phyloP scores from a whole-genome alignment of 2,329 filamentous ascomycete genomes.

The Colletotrichum sp. region DNA sequence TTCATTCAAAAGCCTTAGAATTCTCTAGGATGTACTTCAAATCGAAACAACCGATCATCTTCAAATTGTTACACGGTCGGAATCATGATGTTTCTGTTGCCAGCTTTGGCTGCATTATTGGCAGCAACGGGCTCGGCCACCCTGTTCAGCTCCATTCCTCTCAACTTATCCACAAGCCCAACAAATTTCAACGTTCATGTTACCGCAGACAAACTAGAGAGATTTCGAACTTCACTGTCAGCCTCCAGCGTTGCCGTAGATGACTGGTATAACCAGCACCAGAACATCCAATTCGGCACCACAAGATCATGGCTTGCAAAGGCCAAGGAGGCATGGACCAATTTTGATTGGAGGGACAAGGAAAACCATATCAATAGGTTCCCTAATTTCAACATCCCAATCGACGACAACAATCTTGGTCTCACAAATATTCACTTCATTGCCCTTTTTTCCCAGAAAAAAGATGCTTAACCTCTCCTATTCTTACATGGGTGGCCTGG shows the following conservation, averaged over 20 bases:
- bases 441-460: slow-evolving; percentile 38
- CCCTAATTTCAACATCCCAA: background rate
- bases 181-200: background rate
- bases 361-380: background rate
- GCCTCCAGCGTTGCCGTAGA: background rate
- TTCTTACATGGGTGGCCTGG: slow-evolving; percentile 61
- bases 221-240: background rate
- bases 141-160: background rate
- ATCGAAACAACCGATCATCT: background rate
- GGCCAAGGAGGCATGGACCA: background rate
- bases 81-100: background rate
- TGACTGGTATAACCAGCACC: background rate
- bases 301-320: background rate
- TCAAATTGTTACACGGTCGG: background rate
- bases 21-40: background rate
- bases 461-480: slow-evolving; percentile 53
- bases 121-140: background rate
- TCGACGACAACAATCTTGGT: background rate
- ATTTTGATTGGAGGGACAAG: background rate
- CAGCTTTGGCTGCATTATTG: background rate
- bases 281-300: background rate
- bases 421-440: background rate
- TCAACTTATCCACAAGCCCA: background rate
- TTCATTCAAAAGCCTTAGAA: background rate
- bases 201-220: background rate